Evolutionary conservation across 2,329 filamentous ascomycete genomes (phyloP).

Genomic region (Zasmidium angulare): DNA sequence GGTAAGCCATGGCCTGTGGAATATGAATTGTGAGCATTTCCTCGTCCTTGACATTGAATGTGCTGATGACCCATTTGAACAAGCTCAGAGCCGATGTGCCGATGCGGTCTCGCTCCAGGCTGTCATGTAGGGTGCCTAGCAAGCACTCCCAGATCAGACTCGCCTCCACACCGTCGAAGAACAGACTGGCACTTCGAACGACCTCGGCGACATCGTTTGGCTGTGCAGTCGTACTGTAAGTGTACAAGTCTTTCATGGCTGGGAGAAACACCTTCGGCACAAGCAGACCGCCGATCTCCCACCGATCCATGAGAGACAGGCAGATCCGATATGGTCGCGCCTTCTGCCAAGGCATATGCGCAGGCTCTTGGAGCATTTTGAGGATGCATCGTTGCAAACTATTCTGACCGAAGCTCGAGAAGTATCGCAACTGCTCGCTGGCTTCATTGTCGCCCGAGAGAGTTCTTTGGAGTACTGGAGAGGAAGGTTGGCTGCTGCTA

Average conservation of each 20-base stretch:
- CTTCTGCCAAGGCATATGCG: conserved; percentile 61
- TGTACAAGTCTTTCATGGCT: conserved; percentile 74
- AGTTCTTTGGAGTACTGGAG: conserved; percentile 22
- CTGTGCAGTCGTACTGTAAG: conserved; percentile 67
- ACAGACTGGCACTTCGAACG: conserved; percentile 86
- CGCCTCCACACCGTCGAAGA: conserved; percentile 97
- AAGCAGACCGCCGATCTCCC: conserved; percentile 91
- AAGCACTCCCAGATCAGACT: conserved; percentile 71
- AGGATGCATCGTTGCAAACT: conserved; percentile 73
- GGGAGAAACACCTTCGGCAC: conserved; percentile 87
- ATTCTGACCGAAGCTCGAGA: conserved; percentile 74
- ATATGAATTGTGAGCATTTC: conserved; percentile 90
- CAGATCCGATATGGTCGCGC: conserved; percentile 88
- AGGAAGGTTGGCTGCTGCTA: conserved; percentile 24
- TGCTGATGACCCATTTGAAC: conserved; percentile 75
- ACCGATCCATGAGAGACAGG: conserved; percentile 94
- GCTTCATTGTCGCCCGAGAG: conserved; percentile 53
- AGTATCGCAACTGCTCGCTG: conserved; percentile 64
- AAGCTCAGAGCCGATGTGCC: conserved; percentile 61
- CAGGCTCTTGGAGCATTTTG: conserved; percentile 66
- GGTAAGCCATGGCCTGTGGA: conserved; percentile 62
- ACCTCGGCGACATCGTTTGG: conserved; percentile 80
- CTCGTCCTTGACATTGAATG: conserved; percentile 93
- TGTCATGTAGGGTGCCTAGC: conserved; percentile 20
- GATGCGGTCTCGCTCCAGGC: conserved; percentile 7